Base-by-base conservation (phyloP, 805 yeast genomes). In the Zygosaccharomyces bisporus region DNA sequence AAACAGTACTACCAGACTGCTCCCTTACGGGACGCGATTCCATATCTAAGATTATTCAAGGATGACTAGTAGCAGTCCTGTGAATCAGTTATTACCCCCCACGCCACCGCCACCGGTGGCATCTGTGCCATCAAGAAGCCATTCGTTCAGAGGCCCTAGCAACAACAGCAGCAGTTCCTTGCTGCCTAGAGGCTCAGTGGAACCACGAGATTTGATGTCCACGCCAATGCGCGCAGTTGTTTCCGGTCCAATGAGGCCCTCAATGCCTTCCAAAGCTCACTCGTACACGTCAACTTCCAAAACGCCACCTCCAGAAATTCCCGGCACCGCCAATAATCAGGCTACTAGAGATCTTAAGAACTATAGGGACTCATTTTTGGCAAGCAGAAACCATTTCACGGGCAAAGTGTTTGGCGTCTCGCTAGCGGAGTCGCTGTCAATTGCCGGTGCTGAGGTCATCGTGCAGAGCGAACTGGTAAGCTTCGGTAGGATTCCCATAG, bases 401-500 rank as follows among this genome's bases (percentile, higher is more conserved):
- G 72, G 68, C 30, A 63, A 65, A 40, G 80, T 93, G 45, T 84
- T 93, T 73, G 97, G 96, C 12, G 88, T 83, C 3, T 78, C 91
- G 1, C 71, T 93, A 25, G 77, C 75, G 8, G 75, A 76, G 20
- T 86, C 95, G 12, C 73, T 91, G 39, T 66, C 74, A 25, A 75
- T 81, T 47, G 96, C 68, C n/a, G 57, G 63, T 41, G 68, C 98
- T 0, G 81, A 81, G 46, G 95, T 90, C 13, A 75, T 56, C 60
- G 73, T 55, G 64, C 77, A 35, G 79, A 79, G 61, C 50, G 82
- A 81, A 20, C 77, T 81, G 46, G 77, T 85, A 24, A 80, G 82
- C 39, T 93, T 87, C 61, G 99, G 98, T 17, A 73, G 81, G 42
- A 86, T 93, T 14, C 99, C 99, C 0, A 76, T 88, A 13, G 84